Evolutionary conservation across 169 alveolate species (phyloP).

Genomic region (Perkinsus marinus): DNA sequence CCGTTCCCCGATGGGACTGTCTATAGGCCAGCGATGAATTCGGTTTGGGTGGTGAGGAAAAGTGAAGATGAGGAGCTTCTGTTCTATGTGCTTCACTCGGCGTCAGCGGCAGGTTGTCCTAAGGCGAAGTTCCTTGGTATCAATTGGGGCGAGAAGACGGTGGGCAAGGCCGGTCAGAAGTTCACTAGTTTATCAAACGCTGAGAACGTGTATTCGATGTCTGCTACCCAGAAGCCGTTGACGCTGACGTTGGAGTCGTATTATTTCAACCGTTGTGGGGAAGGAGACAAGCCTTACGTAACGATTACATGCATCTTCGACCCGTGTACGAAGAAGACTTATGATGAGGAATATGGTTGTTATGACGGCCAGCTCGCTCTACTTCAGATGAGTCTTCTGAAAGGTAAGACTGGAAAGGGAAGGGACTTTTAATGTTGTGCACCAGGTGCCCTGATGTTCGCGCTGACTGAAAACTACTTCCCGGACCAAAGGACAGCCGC

Average conservation of each 20-base stretch:
- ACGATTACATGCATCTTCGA: background rate
- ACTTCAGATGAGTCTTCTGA: background rate
- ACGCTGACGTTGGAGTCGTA: background rate
- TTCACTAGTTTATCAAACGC: background rate
- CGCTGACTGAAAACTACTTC: background rate
- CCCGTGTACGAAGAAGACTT: background rate
- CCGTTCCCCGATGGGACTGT: background rate
- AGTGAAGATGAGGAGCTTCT: background rate
- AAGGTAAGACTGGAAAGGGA: background rate
- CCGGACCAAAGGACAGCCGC: background rate
- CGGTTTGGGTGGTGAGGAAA: background rate
- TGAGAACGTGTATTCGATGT: background rate
- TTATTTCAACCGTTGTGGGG: background rate
- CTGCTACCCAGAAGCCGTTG: background rate
- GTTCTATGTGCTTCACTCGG: background rate
- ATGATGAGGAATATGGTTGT: background rate
- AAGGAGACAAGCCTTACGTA: background rate
- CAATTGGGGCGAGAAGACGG: background rate
- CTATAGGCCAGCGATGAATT: background rate
- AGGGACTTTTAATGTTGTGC: background rate
- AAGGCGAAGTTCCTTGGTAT: background rate
- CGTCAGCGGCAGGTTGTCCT: background rate
- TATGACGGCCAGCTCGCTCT: background rate
- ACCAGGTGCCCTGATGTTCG: background rate
- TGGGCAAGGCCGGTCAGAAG: background rate